Base-by-base conservation (phyloP, 257 asterid species). In the Scutellaria barbata region DNA sequence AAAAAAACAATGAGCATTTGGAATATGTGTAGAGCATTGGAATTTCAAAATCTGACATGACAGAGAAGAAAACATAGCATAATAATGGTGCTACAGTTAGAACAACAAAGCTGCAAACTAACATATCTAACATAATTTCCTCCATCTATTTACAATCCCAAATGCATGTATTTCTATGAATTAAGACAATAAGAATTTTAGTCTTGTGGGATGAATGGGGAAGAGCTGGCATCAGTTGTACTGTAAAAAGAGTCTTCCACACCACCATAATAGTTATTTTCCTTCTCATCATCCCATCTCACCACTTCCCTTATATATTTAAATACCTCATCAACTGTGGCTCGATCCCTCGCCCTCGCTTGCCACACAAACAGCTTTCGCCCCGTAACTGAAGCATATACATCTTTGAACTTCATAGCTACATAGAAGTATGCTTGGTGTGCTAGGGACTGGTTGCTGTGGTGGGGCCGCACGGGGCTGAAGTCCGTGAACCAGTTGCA, bases 271-370 rank as follows among this genome's bases (percentile, higher is more conserved):
- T 75, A 81, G 58, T 73, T 83, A 5, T 84, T 89, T 56, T 77
- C 90, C 80, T 86, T 88, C 76, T 87, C 96, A 22, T 88, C 97
- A 16, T 90, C 97, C 97, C 97, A 90, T 76, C 85, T 87, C 17
- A 89, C 87, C 56, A 90, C 97, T 79, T 90, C 97, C 77, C 95
- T 77, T 52, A 84, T 84, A 55, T 88, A 90, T 74, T 88, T 90
- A 53, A 90, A 87, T 8, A 90, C 92, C 81, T 90, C 97, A 7
- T 85, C 90, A 1, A 90, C 76, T 0, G 96, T 90, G 13, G 69
- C 68, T 40, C 95, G 60, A 7, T 90, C 97, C 65, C 97, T 84
- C 8, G 97, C 97, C 79, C 80, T 80, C 0, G 95, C 77, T 71
- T 90, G 97, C 95, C 92, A 88, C 41, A 87, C 92, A n/a, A 90